Percentiles rank a stretch among this genome's conserved stretches.
These are phyloP conservation scores for Pascua guehoae DNA, from an alignment of 1,284 basidiomycete species.

Conservation along the genomic window DNA sequence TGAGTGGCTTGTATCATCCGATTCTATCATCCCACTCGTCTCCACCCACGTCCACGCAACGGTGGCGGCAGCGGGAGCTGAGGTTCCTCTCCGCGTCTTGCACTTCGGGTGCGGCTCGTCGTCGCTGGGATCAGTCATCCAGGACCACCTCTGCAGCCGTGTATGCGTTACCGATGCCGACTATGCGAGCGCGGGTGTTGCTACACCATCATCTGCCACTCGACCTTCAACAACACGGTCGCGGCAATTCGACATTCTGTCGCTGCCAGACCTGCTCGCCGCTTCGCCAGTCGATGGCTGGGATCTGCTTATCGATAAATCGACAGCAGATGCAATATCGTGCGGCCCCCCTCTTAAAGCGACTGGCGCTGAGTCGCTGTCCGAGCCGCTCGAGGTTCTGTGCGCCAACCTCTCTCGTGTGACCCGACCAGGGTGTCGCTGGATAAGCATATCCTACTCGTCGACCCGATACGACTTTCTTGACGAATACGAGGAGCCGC, in stretches of 20 bases:
- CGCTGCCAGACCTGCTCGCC: neutral
- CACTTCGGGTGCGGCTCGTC: constrained; percentile 45
- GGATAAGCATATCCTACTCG: constrained; percentile 42
- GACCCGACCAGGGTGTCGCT: constrained; percentile 19
- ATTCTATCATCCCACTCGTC: constrained; percentile 26
- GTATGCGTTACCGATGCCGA: constrained; percentile 34
- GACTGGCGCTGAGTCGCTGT: too few relatives aligned
- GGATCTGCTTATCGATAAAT: constrained; percentile 43
- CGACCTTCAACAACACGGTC: too few relatives aligned
- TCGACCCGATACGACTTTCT: constrained; percentile 29
- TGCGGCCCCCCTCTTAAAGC: constrained; percentile 21
- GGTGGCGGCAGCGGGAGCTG: neutral
- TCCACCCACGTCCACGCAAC: neutral
- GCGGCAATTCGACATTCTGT: constrained; percentile 7
- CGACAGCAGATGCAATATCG: constrained; percentile 45
- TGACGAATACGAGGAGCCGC: neutral
- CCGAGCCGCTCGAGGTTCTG: constrained; percentile 26
- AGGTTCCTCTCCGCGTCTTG: constrained; percentile 14
- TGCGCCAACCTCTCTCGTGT: constrained; percentile 25
- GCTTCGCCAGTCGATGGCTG: constrained; percentile 16
- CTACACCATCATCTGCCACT: too few relatives aligned
- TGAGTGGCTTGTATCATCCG: constrained; percentile 38
- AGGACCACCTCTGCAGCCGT: constrained; percentile 5
- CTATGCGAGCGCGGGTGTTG: constrained; percentile 19
- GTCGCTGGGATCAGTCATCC: constrained; percentile 21